phyloP scores from a whole-genome alignment of 2,329 filamentous ascomycete species.

The Arachnopeziza araneosa region DNA sequence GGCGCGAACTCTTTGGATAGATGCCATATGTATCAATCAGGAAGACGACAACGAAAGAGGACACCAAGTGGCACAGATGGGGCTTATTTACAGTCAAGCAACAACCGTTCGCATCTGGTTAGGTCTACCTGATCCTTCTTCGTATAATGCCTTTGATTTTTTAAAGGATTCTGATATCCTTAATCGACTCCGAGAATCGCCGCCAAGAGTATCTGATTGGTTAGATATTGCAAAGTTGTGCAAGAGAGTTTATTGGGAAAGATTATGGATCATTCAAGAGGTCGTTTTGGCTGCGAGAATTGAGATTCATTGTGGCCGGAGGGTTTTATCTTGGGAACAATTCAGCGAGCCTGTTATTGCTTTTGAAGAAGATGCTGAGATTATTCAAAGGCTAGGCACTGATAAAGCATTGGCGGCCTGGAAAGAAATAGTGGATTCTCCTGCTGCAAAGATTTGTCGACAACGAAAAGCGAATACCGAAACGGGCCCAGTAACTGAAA shows the following conservation, averaged over 20 bases:
- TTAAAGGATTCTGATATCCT: background rate
- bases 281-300: background rate
- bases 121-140: background rate
- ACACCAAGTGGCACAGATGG: conserved; percentile 10
- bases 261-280: conserved; percentile 6
- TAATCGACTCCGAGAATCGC: background rate
- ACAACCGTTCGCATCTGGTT: conserved; percentile 2
- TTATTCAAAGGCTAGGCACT: background rate
- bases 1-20: conserved; percentile 6
- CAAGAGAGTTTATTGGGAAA: background rate
- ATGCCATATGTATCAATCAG: conserved; percentile 25
- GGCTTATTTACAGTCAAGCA: conserved; percentile 8
- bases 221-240: background rate
- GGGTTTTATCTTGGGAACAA: background rate
- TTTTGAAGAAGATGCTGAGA: background rate
- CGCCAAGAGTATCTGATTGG: background rate
- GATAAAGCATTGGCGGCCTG: background rate
- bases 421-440: background rate
- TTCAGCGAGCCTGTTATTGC: background rate
- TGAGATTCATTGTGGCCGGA: background rate
- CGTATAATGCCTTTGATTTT: background rate
- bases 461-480: background rate
- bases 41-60: conserved; percentile 35
- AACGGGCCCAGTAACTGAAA: background rate
- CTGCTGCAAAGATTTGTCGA: background rate